These are phyloP conservation scores for Coemansia sp. DNA, from an alignment of 192 early-diverging fungal species.

Conservation along the genomic window DNA sequence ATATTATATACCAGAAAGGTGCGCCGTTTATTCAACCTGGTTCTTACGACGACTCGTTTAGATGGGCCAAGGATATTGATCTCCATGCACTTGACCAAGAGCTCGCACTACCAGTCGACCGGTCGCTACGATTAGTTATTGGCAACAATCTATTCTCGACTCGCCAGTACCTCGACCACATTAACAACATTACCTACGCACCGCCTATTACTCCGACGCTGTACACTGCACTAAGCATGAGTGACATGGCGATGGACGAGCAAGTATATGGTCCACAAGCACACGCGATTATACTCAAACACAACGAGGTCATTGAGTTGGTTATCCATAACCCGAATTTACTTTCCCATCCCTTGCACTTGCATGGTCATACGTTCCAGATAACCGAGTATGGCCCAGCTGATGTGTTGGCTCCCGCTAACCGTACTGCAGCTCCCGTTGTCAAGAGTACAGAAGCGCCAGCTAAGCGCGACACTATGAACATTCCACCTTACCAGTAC, in stretches of 20 bases:
- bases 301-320: conserved; percentile 67
- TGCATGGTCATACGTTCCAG: conserved; percentile 85
- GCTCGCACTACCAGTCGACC: conserved; percentile 55
- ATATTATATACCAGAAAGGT: conserved; percentile 59
- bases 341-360: conserved; percentile 75
- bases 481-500: conserved; percentile 60
- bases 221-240: conserved; percentile 64
- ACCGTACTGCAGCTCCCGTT: conserved; percentile 6
- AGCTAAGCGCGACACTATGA: conserved; percentile 64
- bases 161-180: conserved; percentile 69
- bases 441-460: neutral
- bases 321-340: conserved; percentile 69
- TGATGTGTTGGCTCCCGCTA: conserved; percentile 43
- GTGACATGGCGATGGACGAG: conserved; percentile 52
- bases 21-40: conserved; percentile 46
- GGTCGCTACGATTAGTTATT: conserved; percentile 51
- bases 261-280: conserved; percentile 67
- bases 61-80: conserved; percentile 47
- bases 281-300: conserved; percentile 60
- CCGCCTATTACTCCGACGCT: conserved; percentile 65
- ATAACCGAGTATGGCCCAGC: conserved; percentile 58
- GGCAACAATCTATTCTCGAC: conserved; percentile 61
- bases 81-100: conserved; percentile 48
- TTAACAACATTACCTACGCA: conserved; percentile 71
- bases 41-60: neutral